Evolutionary conservation across 257 asterid species (phyloP), one percentile per base, ranked within the genome.

Genomic region (Parsonsia alboflavescens): DNA sequence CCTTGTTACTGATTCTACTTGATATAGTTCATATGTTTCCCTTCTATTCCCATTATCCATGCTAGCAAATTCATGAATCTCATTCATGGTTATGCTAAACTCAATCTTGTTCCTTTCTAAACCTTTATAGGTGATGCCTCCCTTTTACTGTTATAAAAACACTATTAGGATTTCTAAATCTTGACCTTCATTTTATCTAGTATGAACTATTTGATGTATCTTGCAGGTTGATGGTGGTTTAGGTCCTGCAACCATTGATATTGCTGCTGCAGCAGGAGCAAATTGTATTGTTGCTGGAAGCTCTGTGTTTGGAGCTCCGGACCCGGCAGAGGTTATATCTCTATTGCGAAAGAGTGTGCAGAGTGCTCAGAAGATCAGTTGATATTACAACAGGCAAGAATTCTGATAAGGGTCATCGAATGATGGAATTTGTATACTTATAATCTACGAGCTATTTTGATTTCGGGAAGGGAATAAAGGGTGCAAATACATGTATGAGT

Each of bases 281-380:
- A 91, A 91, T 89, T 89, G 97, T 83, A 87, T 91, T 52, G 98
- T 93, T 42, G 97, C 96, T 2, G 96, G 98, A 74, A 91, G 96
- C 80, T 93, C 96, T 0, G 93, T 93, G 39, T 93, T 93, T 73
- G 98, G 96, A 76, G 93, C 97, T 75, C 53, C 96, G 9, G 88
- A 93, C 77, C 96, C 98, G 41, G 91, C 93, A 75, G 86, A 85
- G 33, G 98, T 86, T 71, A 89, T 93, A 84, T 84, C 95, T 49
- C 78, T 84, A 26, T 10, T 89, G 85, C 89, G 96, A 42, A 80
- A 79, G 64, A 82, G 86, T 15, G 91, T 93, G 49, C 84, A 78
- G 71, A 76, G 75, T 68, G 85, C 91, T 68, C 89, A 81, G 77
- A 65, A 68, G 39, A 19, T 3, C 30, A 21, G 10, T 49, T 28